Evolutionary conservation across 331 rosid genomes (phyloP).

Genomic region (Quercus phellos): DNA sequence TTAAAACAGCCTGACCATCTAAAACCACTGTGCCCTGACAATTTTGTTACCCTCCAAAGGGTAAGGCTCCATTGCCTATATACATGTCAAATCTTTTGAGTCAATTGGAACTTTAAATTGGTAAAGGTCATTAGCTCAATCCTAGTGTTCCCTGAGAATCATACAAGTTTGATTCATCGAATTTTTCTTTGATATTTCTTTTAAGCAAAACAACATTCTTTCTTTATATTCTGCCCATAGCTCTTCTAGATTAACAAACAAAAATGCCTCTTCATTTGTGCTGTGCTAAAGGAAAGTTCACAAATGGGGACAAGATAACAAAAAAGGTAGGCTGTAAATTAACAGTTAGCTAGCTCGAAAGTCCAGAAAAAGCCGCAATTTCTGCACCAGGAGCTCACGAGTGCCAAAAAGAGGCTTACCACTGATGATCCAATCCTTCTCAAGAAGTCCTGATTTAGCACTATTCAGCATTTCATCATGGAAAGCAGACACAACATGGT

Average conservation of each 20-base stretch:
- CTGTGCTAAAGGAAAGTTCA: not conserved
- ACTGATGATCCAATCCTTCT: slow-evolving; percentile 71
- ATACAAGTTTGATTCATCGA: not conserved
- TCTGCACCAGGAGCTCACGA: slow-evolving; percentile 59
- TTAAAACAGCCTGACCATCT: too few species aligned
- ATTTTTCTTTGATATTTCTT: not conserved
- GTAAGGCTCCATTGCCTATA: too few species aligned
- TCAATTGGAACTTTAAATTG: not conserved
- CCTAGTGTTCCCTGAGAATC: not conserved
- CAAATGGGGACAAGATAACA: not conserved
- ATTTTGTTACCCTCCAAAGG: too few species aligned
- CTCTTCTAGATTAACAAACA: not conserved
- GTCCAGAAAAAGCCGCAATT: slow-evolving; percentile 67
- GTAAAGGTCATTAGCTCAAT: not conserved
- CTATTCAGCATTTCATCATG: slow-evolving; percentile 76
- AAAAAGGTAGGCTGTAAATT: not conserved
- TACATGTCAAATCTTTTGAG: not conserved
- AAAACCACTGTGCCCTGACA: too few species aligned
- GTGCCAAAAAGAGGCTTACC: slow-evolving; percentile 59
- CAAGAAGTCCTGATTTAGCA: slow-evolving; percentile 68
- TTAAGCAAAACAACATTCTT: not conserved
- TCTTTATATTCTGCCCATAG: not conserved
- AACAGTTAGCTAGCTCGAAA: slow-evolving; percentile 56
- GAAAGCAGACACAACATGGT: slow-evolving; percentile 72
- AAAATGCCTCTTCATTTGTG: not conserved